phyloP scores from a whole-genome alignment of 495 filamentous ascomycete species.

The Wilcoxina mikolae region DNA sequence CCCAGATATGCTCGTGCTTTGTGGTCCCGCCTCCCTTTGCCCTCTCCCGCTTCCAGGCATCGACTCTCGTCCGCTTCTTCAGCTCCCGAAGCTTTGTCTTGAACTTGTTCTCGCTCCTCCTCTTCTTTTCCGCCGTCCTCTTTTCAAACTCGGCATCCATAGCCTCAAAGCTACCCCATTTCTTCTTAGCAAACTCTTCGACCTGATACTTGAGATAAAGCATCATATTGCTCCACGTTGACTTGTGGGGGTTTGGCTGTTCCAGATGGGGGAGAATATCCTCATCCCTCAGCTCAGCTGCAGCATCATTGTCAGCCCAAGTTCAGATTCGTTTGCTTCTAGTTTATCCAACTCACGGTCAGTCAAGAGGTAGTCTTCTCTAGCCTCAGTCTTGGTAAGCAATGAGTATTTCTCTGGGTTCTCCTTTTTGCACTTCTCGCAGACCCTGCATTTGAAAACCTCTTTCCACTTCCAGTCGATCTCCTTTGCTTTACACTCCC shows the following conservation, averaged over 20 bases:
- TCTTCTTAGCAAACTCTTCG: constrained; percentile 65
- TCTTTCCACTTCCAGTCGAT: constrained; percentile 94
- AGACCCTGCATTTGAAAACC: constrained; percentile 54
- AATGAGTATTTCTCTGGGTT: constrained; percentile 81
- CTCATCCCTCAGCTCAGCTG: constrained; percentile 70
- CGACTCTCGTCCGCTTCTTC: constrained; percentile 84
- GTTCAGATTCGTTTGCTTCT: too few species aligned
- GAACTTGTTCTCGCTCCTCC: constrained; percentile 80
- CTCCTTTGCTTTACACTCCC: constrained; percentile 68
- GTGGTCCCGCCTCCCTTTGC: constrained; percentile 35
- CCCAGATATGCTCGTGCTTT: constrained; percentile 91
- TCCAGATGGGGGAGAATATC: constrained; percentile 77
- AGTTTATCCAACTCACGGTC: constrained; percentile 48
- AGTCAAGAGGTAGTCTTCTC: constrained; percentile 87
- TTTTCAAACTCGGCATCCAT: constrained; percentile 81
- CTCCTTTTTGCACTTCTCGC: constrained; percentile 69
- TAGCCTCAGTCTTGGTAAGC: constrained; percentile 89
- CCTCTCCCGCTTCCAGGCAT: constrained; percentile 55
- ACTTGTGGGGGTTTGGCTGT: constrained; percentile 85
- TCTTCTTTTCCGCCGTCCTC: constrained; percentile 68
- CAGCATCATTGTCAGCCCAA: background rate
- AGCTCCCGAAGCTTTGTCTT: constrained; percentile 71
- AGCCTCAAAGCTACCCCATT: constrained; percentile 73
- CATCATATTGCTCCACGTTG: constrained; percentile 97
- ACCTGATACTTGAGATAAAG: constrained; percentile 86